Evolutionary conservation across 176 grass and related monocot genomes (phyloP), one percentile per base, ranked within the genome.

Genomic region (Microstegium vimineum): DNA sequence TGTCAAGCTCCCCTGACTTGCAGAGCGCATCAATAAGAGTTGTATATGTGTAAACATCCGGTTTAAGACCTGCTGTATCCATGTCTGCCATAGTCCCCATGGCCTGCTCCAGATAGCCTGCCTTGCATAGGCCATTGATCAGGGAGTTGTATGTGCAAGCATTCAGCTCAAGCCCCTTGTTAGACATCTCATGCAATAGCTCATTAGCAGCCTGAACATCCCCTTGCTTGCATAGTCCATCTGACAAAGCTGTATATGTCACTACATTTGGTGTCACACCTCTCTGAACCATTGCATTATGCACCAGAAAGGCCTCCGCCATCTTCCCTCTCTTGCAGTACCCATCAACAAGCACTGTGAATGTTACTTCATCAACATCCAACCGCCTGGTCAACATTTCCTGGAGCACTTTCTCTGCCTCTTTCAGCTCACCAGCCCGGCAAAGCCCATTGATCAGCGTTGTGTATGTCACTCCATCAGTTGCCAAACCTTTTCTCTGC

Each of bases 41-140:
- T 79, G 95, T 98, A 78, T 93, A 98, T 76, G 95, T 92, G 69
- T 94, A 98, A 71, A 87, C 81, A 73, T 98, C 95, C 0, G 92
- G 86, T 69, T 32, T 82, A 89, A 94, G 73, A 17, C 90, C 88
- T 0, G 82, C 86, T 33, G 51, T 73, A 60, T 98, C 90, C 92
- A 98, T 98, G 75, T 98, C 92, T 77, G 22, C 56, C 90, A 93
- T 98, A 78, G 79, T 98, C 85, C 82, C 81, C 79, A 93, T 66
- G 26, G 95, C 95, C 74, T 91, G 95, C 22, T 91, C 88, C 81
- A 98, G 72, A 69, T 98, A 91, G 72, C 90, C 92, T 78, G 87
- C 81, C 79, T 91, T 98, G 89, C 95, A 94, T 57, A 98, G 83
- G 62, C 95, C 95, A 92, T 94, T 94, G 67, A 98, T 94, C 52